Conservation (phyloP, 495 filamentous ascomycete genomes). For the Aspergillus olivimuriae region DNA sequence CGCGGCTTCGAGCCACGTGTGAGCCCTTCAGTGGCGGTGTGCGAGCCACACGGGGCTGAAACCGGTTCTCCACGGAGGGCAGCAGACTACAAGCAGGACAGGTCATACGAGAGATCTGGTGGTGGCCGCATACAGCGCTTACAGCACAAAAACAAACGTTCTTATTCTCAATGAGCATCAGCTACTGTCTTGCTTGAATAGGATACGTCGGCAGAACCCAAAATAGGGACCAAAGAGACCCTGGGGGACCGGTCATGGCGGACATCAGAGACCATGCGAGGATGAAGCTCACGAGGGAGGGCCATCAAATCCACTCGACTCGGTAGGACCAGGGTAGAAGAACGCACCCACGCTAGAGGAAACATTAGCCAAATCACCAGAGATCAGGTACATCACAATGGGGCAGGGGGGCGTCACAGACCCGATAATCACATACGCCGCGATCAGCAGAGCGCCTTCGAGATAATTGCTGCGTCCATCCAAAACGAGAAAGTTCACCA, state of each 20-base stretch:
- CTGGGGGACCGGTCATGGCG: neutral
- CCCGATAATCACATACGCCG: slow-evolving; percentile 62
- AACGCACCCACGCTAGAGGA: slow-evolving; percentile 27
- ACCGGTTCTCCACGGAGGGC: neutral
- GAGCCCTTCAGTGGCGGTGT: slow-evolving; percentile 15
- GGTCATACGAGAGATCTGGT: neutral
- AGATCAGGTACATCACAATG: neutral
- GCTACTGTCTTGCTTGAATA: too few species aligned
- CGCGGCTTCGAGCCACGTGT: slow-evolving; percentile 13
- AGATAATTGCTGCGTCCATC: slow-evolving; percentile 87
- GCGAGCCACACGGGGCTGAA: neutral
- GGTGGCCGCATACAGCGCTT: neutral
- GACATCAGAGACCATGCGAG: neutral
- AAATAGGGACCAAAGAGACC: neutral
- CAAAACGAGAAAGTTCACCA: slow-evolving; percentile 81
- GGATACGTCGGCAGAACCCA: too few species aligned
- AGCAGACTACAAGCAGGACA: slow-evolving; percentile 1
- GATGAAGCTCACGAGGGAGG: slow-evolving; percentile 3
- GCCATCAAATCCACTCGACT: slow-evolving; percentile 25
- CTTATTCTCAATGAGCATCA: too few species aligned
- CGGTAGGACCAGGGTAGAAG: slow-evolving; percentile 25
- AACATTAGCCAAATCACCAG: neutral
- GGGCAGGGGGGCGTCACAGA: slow-evolving; percentile 9
- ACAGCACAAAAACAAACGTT: too few species aligned
- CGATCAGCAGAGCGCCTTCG: slow-evolving; percentile 74